Evolutionary conservation across 805 yeast species (phyloP), one percentile per base, ranked within the genome.

Genomic region (Candida morakotiae): DNA sequence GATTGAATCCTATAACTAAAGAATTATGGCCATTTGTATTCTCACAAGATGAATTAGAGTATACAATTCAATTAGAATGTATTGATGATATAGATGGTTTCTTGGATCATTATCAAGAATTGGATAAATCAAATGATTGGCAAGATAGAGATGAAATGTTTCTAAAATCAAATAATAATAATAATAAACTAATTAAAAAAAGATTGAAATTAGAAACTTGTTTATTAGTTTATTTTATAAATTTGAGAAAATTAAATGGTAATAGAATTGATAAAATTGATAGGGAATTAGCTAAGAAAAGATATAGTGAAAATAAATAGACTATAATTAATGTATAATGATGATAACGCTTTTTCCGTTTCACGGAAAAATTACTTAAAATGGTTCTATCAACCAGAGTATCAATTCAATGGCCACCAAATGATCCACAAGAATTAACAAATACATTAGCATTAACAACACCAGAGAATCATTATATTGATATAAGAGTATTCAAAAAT

Each of bases 71-170:
- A 28, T 48, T 74, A 29, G 75, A 69, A 25, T 68, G 67, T 4
- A 50, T 64, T 32, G 79, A 74, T 34, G 81, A 75, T 42, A 71
- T 75, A 17, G 78, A 73, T 44, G 73, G 71, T 17, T 75, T 75
- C 40, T 58, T 70, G 1, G 64, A 67, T 6, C 74, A 69, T 38
- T 75, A 71, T 46, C 57, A 64, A 20, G 60, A 71, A 3, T 51
- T 73, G 15, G 61, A 58, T 61, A 55, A 34, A 23, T 28, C 38
- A 41, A 48, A 17, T 48, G 54, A 36, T 58, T 75, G 78, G 75
- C 49, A 48, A 2, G 54, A 45, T 14, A 58, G 73, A 45, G 71
- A 68, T 44, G 48, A 49, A 3, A 47, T 43, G 34, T 65, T 58
- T 41, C 42, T 67, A 39, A 16, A 36, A 5, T 31, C 33, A n/a